Evolutionary conservation across 192 early-diverging fungal species (phyloP), one percentile per base, ranked within the genome.

Genomic region (Radiomyces spectabilis): DNA sequence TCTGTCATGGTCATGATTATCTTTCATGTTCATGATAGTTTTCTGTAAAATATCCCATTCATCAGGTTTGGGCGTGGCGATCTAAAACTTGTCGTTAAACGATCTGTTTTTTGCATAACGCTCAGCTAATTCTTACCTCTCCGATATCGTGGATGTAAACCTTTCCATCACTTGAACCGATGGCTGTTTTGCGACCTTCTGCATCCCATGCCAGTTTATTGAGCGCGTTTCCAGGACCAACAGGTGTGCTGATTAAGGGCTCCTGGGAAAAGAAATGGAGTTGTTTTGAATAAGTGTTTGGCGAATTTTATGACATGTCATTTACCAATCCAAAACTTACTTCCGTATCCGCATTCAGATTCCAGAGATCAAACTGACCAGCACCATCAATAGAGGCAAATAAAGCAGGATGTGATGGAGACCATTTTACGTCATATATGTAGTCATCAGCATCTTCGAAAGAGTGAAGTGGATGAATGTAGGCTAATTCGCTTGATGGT

Each of bases 381-480:
- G 75, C 80, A 9, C 93, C 97, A 57, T 98, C 93, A 2, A 90
- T 91, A 1, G 84, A 77, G 15, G 82, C 94, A 76, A 99, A 98
- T 30, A 98, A 54, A 0, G 94, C 82, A 5, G 97, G 97, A 63
- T 97, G 94, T 16, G 76, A 71, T 1, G 97, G 95, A 18, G 91
- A 94, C 97, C 97, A 99, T 63, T 87, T 85, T 12, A 91, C 95
- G 65, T 99, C 97, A 65, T 88, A 94, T 21, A 99, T 93, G 64
- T 95, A 97, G 73, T 99, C 95, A 61, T 93, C 86, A 9, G 89
- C 81, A 25, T 85, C 78, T 43, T 96, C 91, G 64, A 99, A 98
- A 8, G 88, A 88, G 58, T 87, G 80, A 44, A 99, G 63, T 4
- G 75, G 75, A 22, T 81, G 69, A 22, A 83, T 80, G 1, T 44